Conservation (phyloP, 345 rosid species). For the Ceriops zippeliana region DNA sequence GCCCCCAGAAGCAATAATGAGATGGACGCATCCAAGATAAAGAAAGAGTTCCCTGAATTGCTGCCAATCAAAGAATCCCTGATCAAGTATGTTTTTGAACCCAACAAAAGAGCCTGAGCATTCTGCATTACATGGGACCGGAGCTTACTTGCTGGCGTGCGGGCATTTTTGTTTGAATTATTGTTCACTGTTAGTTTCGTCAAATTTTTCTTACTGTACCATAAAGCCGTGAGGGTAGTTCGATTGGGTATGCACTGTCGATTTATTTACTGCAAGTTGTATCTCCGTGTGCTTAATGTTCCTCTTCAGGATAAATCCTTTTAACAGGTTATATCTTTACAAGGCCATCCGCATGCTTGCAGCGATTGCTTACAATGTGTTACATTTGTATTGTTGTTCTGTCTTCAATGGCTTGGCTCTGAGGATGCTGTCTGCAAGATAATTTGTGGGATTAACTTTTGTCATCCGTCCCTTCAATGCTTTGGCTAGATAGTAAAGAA, state of each 20-base stretch:
- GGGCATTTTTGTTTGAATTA: neutral
- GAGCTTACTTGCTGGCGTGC: neutral
- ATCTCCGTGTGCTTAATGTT: neutral
- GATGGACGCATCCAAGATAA: conserved; percentile 65
- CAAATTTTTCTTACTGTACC: conserved; percentile 4
- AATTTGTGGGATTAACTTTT: neutral
- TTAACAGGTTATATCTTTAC: neutral
- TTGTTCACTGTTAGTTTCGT: conserved; percentile 2
- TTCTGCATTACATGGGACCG: conserved; percentile 3
- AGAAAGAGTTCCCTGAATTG: conserved; percentile 67
- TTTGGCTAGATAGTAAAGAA: too few relatives aligned
- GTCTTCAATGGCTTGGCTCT: too few relatives aligned
- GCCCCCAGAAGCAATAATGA: conserved; percentile 81
- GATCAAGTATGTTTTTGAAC: conserved; percentile 63
- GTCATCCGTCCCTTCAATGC: too few relatives aligned
- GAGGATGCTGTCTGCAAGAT: too few relatives aligned
- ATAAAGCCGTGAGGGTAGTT: conserved; percentile 1
- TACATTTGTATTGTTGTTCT: neutral
- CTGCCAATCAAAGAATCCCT: conserved; percentile 62
- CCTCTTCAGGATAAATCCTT: neutral
- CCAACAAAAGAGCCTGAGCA: conserved; percentile 52
- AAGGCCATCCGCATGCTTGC: neutral
- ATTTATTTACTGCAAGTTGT: too few relatives aligned
- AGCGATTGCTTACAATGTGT: neutral
- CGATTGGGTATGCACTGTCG: neutral